Conservation (phyloP, 169 alveolate species). For the Perkinsus marinus region DNA sequence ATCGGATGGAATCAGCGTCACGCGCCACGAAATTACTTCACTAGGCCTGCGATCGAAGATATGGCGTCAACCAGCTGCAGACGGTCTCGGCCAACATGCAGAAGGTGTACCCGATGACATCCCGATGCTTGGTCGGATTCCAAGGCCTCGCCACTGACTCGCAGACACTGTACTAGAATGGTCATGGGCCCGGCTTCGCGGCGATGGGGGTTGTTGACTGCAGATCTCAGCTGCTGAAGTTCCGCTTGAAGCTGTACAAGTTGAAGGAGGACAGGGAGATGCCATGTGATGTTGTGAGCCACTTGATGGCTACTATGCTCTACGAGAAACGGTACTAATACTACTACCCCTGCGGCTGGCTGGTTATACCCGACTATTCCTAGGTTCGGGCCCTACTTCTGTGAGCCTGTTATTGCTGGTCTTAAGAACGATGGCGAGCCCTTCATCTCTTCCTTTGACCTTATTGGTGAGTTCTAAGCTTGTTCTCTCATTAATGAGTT, state of each 20-base stretch:
- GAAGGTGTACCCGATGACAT: constrained; percentile 53
- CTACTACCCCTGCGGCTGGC: neutral
- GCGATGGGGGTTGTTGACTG: neutral
- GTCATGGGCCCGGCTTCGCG: neutral
- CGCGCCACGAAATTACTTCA: neutral
- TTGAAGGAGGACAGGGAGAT: constrained; percentile 55
- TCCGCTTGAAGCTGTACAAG: constrained; percentile 47
- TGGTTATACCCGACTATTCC: neutral
- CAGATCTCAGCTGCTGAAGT: constrained; percentile 30
- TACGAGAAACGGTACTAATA: constrained; percentile 38
- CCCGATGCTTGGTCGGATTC: constrained; percentile 46
- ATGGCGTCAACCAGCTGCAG: constrained; percentile 36
- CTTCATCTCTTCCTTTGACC: constrained; percentile 51
- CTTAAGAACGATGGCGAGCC: constrained; percentile 47
- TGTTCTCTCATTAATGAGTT: no score
- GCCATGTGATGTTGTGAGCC: constrained; percentile 48
- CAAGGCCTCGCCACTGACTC: constrained; percentile 60
- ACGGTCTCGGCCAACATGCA: constrained; percentile 42
- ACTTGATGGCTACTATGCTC: constrained; percentile 50
- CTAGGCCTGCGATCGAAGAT: constrained; percentile 37
- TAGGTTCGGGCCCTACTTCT: constrained; percentile 2
- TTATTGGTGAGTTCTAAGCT: constrained; percentile 52
- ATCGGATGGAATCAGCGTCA: neutral
- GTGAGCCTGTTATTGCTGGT: constrained; percentile 61
- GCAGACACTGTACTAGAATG: constrained; percentile 24